Base-by-base conservation (phyloP, 371 early-diverging fungal species). In the Entomophthora muscae region DNA sequence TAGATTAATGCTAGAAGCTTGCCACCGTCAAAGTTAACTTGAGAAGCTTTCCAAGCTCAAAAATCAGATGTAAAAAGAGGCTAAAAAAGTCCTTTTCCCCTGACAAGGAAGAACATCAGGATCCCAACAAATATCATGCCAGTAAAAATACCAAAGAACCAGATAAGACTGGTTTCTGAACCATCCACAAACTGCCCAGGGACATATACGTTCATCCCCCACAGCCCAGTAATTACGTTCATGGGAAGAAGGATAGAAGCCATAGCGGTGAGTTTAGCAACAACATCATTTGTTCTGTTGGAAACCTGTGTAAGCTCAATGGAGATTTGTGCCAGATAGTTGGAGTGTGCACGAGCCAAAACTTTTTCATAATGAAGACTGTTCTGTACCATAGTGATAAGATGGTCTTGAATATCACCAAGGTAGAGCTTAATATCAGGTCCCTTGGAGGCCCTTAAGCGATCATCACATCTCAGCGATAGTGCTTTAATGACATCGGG, bases 321-420 rank as follows among this genome's bases (percentile, higher is more conserved):
- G n/a, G n/a, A n/a, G n/a, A n/a, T n/a, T n/a, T n/a, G 93, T 0
- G 97, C 98, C 63, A 98, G 75, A 66, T 98, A 96, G 66, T 95
- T 96, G 17, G 88, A 83, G 70, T 98, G 97, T 0, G 92, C 83
- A 24, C 96, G 76, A 1, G 88, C 85, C 1, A 96, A 78, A 27
- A 94, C 89, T 65, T 85, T 88, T 70, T 95, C 95, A 65, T 88
- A 91, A 63, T 94, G 93, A 32, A 78, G n/a, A n/a, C n/a, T n/a
- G n/a, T n/a, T n/a, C n/a, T n/a, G n/a, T n/a, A n/a, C n/a, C n/a
- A n/a, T n/a, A n/a, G n/a, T n/a, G n/a, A n/a, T n/a, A n/a, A n/a
- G n/a, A n/a, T n/a, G n/a, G n/a, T n/a, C n/a, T n/a, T n/a, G n/a
- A n/a, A n/a, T n/a, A n/a, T n/a, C n/a, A n/a, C n/a, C n/a, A n/a